Evolutionary conservation across 257 asterid species (phyloP).

Genomic region (Paraleonurus japonicus): DNA sequence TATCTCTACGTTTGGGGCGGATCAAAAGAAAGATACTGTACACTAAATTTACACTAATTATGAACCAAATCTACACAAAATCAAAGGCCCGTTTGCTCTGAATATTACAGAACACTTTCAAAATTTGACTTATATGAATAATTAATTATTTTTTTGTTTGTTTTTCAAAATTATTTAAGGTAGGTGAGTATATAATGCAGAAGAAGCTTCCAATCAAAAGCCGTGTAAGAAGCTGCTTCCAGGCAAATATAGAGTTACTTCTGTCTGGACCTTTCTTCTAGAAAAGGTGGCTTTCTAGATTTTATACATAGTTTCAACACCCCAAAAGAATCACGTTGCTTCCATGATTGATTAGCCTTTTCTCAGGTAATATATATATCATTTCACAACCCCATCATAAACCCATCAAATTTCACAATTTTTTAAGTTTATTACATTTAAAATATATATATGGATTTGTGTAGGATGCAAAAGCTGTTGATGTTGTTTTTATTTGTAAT

Average conservation of each 20-base stretch:
- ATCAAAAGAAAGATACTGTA: too few relatives aligned
- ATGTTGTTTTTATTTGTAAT: constrained; percentile 18
- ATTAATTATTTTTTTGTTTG: neutral
- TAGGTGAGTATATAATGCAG: neutral
- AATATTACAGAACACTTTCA: neutral
- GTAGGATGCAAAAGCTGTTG: neutral
- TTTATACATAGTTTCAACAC: constrained; percentile 6
- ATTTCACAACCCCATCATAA: neutral
- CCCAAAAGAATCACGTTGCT: neutral
- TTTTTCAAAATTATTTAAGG: neutral
- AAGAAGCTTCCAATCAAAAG: constrained; percentile 18
- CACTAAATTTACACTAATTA: neutral
- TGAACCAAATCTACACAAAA: neutral
- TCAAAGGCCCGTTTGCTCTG: neutral
- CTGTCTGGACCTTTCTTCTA: constrained; percentile 12
- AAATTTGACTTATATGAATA: neutral
- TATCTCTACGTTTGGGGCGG: neutral
- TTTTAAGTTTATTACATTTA: neutral
- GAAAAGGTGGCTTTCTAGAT: constrained; percentile 23
- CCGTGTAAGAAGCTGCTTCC: neutral
- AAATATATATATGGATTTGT: constrained; percentile 21
- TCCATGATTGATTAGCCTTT: neutral
- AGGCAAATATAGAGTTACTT: neutral
- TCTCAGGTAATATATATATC: neutral
- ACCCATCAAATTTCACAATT: neutral